phyloP scores from a whole-genome alignment of 306 rosid species.

The Abrus precatorius region DNA sequence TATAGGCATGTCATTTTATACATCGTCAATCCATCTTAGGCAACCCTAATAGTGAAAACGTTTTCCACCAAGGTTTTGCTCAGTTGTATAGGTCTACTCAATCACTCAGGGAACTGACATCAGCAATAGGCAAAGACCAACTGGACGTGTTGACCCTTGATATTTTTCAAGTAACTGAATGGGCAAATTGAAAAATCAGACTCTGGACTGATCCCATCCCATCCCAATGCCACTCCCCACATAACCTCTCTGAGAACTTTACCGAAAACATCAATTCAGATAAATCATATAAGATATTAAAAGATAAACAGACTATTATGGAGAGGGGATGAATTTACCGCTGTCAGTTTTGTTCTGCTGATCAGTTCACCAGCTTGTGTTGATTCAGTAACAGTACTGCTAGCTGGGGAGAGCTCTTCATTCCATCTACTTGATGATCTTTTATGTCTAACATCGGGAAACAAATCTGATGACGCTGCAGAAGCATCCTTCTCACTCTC shows the following conservation, averaged over 20 bases:
- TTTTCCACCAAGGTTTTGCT: conserved; percentile 25
- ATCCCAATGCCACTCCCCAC: conserved; percentile 18
- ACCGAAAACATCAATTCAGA: not conserved
- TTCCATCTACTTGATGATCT: conserved; percentile 89
- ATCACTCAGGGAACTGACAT: conserved; percentile 28
- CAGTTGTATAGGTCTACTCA: not conserved
- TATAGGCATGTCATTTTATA: not conserved
- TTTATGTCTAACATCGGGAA: conserved; percentile 75
- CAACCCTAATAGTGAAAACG: not conserved
- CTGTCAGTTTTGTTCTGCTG: conserved; percentile 66
- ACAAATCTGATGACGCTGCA: conserved; percentile 57
- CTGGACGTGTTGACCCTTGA: not conserved
- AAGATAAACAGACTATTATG: conserved; percentile 18
- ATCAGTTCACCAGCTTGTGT: conserved; percentile 87
- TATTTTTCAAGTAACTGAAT: not conserved
- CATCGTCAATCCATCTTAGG: conserved; percentile 19
- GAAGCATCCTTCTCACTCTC: conserved; percentile 78
- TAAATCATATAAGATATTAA: conserved; percentile 11
- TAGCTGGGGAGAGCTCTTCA: conserved; percentile 81
- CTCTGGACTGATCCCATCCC: conserved; percentile 18
- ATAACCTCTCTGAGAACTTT: conserved; percentile 3
- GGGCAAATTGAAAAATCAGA: conserved; percentile 34
- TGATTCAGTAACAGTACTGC: conserved; percentile 84
- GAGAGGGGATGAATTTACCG: conserved; percentile 47
- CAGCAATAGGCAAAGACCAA: conserved; percentile 21